phyloP scores from a whole-genome alignment of 495 filamentous ascomycete genomes.

The Pyrenula massariospora region DNA sequence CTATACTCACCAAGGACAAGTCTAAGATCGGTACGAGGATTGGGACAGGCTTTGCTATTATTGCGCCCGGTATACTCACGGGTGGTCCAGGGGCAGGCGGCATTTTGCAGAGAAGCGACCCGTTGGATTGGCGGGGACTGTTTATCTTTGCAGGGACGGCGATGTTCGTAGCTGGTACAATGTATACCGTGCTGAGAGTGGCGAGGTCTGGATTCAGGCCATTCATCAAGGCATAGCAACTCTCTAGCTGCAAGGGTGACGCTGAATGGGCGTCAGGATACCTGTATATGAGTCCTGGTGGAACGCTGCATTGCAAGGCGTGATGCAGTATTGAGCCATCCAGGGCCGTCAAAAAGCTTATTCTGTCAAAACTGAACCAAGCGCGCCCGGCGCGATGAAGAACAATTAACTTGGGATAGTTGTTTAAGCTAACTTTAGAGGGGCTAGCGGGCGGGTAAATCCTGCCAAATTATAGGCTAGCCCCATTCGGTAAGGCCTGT shows the following conservation, averaged over 20 bases:
- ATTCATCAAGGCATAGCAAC: background rate
- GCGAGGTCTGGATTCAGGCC: background rate
- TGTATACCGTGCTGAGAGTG: background rate
- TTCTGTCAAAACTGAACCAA: background rate
- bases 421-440: no score
- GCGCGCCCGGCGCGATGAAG: no score
- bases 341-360: background rate
- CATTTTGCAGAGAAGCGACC: slow-evolving; percentile 20
- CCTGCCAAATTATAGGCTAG: no score
- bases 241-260: background rate
- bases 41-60: slow-evolving; percentile 18
- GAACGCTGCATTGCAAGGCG: background rate
- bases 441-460: no score
- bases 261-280: background rate
- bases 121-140: slow-evolving; percentile 6
- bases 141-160: slow-evolving; percentile 10
- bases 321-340: background rate
- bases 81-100: slow-evolving; percentile 22
- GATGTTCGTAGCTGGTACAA: slow-evolving; percentile 2
- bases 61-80: slow-evolving; percentile 13
- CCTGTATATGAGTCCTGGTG: background rate
- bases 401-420: no score
- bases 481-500: no score
- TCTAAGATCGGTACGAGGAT: slow-evolving; percentile 22
- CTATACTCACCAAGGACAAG: slow-evolving; percentile 10